A percentile compares a stretch with the other conserved stretches of the same genome.
Conservation (phyloP, 345 rosid genomes). For the Boechera divaricarpa region DNA sequence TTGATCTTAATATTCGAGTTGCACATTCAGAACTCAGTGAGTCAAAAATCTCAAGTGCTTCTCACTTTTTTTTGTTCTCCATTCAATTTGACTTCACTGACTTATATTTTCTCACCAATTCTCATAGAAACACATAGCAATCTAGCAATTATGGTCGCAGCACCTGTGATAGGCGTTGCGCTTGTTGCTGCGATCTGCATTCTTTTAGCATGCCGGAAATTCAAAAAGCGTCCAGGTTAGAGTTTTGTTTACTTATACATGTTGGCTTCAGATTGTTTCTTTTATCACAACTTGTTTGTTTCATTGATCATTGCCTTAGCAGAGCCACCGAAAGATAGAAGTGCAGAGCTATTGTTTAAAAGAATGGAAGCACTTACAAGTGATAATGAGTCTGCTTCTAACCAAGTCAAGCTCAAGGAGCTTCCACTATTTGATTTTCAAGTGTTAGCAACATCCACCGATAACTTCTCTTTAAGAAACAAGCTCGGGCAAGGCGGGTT, state of each 20-base stretch:
- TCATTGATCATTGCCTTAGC: background rate
- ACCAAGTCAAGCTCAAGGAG: slow-evolving; percentile 50
- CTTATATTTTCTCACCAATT: slow-evolving; percentile 7
- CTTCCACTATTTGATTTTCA: slow-evolving; percentile 50
- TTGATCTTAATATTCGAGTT: slow-evolving; percentile 52
- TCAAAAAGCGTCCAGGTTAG: slow-evolving; percentile 38
- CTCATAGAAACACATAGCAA: slow-evolving; percentile 29
- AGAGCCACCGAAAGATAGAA: slow-evolving; percentile 24
- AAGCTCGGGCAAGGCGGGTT: slow-evolving; percentile 64
- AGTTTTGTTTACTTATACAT: slow-evolving; percentile 4
- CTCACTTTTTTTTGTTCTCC: background rate
- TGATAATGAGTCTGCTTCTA: slow-evolving; percentile 38
- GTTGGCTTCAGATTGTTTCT: background rate
- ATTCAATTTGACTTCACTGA: background rate
- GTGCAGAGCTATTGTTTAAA: slow-evolving; percentile 38
- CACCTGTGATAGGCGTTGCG: slow-evolving; percentile 9
- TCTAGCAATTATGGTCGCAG: slow-evolving; percentile 25
- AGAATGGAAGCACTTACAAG: slow-evolving; percentile 45
- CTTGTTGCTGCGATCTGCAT: slow-evolving; percentile 10
- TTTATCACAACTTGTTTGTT: background rate
- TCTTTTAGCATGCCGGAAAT: slow-evolving; percentile 39
- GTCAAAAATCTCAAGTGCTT: background rate
- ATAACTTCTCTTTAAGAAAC: slow-evolving; percentile 42
- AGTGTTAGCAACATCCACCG: slow-evolving; percentile 54
- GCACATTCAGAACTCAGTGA: slow-evolving; percentile 54